Base-by-base conservation (phyloP, 2,329 filamentous ascomycete species). In the Paracamarosporium sp. region DNA sequence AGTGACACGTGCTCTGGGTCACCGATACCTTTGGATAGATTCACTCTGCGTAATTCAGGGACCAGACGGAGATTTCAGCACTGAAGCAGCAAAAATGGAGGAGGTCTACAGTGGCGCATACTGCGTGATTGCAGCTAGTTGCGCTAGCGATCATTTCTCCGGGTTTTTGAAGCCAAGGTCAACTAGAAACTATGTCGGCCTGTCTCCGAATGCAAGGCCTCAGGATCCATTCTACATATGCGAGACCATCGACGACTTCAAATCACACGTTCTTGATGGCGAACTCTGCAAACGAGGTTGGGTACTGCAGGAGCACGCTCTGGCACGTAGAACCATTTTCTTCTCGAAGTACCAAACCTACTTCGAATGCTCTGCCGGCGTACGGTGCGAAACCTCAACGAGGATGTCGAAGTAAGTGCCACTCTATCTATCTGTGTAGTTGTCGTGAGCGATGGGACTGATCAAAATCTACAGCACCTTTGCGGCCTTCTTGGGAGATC, bases 1-100 rank as follows among this genome's bases (percentile, higher is more conserved):
- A 0, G 47, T 66, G 0, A 70, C 68, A 1, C 56, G 69, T 0
- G 56, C 57, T 0, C 52, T 71, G 2, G 57, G 62, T 0, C 20
- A 55, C 4, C 53, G 53, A 3, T 72, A 67, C 36, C 54, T 74
- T 5, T 74, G 71, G 69, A 72, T 74, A 4, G 71, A 74, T 33
- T 64, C 62, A 0, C 31, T 72, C 3, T 73, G 71, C 33, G 63
- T 72, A 20, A 60, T 71, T 5, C 69, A 71, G 38, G 68, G 60
- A 8, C 13, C 53, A 3, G 52, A 62, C 20, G 59, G 51, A 1
- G 71, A 75, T 40, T 72, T 66, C 30, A 24, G 52, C 1, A 24
- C 44, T 1, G 67, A 75, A 35, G 50, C 63, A 1, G 57, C 56
- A 5, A 44, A 53, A 0, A 74, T 73, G 69, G 66, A 63, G 38